phyloP scores from a whole-genome alignment of 2,329 filamentous ascomycete genomes.

The Mycosphaerella sp. region DNA sequence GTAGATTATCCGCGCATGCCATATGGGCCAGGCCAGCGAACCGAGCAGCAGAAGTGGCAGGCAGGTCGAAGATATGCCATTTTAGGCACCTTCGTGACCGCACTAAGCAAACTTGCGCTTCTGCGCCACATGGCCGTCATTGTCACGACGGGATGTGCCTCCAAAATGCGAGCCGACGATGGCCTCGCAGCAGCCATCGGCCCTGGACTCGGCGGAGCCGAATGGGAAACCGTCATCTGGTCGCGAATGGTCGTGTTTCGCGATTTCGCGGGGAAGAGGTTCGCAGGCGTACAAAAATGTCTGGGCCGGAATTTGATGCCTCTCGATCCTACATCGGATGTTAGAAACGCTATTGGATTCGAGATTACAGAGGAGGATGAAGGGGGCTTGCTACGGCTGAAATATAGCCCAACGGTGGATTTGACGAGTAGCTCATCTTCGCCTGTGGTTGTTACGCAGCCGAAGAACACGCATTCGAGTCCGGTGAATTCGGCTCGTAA shows the following conservation, averaged over 20 bases:
- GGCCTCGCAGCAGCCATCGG: constrained; percentile 58
- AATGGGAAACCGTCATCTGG: constrained; percentile 74
- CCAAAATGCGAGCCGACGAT: constrained; percentile 58
- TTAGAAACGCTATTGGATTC: constrained; percentile 47
- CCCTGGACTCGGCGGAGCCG: constrained; percentile 64
- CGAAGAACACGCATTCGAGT: constrained; percentile 3
- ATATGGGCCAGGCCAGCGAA: constrained; percentile 34
- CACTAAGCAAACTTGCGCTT: constrained; percentile 64
- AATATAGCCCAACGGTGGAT: constrained; percentile 15
- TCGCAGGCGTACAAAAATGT: constrained; percentile 41
- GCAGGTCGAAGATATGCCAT: constrained; percentile 51
- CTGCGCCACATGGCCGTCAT: constrained; percentile 67
- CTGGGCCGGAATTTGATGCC: constrained; percentile 34
- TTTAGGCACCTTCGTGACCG: constrained; percentile 56
- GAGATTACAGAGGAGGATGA: constrained; percentile 39
- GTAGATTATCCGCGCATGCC: constrained; percentile 61
- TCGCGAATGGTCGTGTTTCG: constrained; percentile 71
- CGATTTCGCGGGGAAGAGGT: constrained; percentile 52
- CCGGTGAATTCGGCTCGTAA: constrained; percentile 41
- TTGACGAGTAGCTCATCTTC: constrained; percentile 15
- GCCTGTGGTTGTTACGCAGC: not conserved
- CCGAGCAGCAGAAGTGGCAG: constrained; percentile 44
- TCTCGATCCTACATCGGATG: constrained; percentile 34
- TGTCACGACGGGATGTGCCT: constrained; percentile 71
- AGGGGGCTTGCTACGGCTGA: constrained; percentile 33